A percentile compares a stretch with the other conserved stretches of the same genome.
phyloP scores from a whole-genome alignment of 2,329 filamentous ascomycete species.

The Cladosporium sp. region DNA sequence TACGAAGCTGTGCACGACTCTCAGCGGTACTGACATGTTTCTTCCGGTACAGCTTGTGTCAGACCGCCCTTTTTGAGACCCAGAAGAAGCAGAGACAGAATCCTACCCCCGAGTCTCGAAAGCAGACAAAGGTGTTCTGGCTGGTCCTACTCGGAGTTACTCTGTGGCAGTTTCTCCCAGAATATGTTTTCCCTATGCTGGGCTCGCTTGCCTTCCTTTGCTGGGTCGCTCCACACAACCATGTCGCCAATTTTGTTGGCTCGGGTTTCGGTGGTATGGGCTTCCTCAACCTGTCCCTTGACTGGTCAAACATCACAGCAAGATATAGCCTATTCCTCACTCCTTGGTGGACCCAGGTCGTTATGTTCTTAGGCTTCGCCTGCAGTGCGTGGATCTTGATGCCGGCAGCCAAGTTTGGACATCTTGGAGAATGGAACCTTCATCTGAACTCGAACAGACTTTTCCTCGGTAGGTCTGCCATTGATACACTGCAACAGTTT shows the following conservation, averaged over 20 bases:
- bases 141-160: slow-evolving; percentile 54
- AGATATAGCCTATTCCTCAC: slow-evolving; percentile 53
- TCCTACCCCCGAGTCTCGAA: slow-evolving; percentile 53
- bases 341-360: slow-evolving; percentile 62
- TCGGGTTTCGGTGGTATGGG: slow-evolving; percentile 62
- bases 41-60: slow-evolving; percentile 15
- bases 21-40: not conserved
- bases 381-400: slow-evolving; percentile 58
- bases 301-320: slow-evolving; percentile 64
- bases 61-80: slow-evolving; percentile 62
- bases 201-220: slow-evolving; percentile 64
- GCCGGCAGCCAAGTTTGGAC: slow-evolving; percentile 61
- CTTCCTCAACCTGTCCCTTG: slow-evolving; percentile 60
- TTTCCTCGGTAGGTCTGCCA: slow-evolving; percentile 33
- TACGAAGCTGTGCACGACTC: not conserved
- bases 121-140: slow-evolving; percentile 62
- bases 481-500: too few relatives aligned
- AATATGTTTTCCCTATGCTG: slow-evolving; percentile 62
- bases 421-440: slow-evolving; percentile 54
- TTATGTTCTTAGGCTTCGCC: slow-evolving; percentile 46
- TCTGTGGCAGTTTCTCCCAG: slow-evolving; percentile 64
- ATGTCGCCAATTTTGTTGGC: slow-evolving; percentile 62
- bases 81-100: slow-evolving; percentile 54
- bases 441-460: slow-evolving; percentile 60
- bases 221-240: slow-evolving; percentile 63